Evolutionary conservation across 306 rosid genomes (phyloP).

Genomic region (Vicia villosa): DNA sequence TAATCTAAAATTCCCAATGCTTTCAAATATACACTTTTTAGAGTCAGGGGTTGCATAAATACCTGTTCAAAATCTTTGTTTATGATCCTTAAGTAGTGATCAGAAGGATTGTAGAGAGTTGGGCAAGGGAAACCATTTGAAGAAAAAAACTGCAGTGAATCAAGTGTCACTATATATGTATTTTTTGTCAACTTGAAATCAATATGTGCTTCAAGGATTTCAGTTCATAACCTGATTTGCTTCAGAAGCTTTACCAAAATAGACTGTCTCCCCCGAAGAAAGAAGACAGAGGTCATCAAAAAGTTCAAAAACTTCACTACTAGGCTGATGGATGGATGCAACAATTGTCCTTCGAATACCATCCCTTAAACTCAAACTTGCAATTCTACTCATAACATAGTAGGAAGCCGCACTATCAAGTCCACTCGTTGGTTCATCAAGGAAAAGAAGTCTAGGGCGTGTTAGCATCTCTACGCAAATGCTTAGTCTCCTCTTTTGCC

Average conservation of each 20-base stretch:
- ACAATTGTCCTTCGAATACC: slow-evolving; percentile 49
- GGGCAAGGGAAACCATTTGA: slow-evolving; percentile 78
- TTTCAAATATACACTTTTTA: too few species aligned
- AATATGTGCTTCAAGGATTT: background rate
- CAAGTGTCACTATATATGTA: background rate
- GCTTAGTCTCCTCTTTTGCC: slow-evolving; percentile 70
- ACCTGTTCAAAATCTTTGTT: slow-evolving; percentile 75
- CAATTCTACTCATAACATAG: slow-evolving; percentile 67
- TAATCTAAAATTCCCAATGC: background rate
- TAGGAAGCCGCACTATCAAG: slow-evolving; percentile 81
- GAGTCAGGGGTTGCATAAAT: slow-evolving; percentile 4
- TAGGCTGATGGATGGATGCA: slow-evolving; percentile 80
- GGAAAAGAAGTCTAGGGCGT: slow-evolving; percentile 60
- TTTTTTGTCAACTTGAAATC: background rate
- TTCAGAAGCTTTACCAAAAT: slow-evolving; percentile 65
- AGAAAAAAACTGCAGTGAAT: slow-evolving; percentile 55
- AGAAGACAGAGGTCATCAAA: slow-evolving; percentile 69
- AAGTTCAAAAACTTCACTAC: slow-evolving; percentile 66
- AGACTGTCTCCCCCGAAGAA: slow-evolving; percentile 59
- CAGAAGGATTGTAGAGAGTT: slow-evolving; percentile 63
- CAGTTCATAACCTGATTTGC: slow-evolving; percentile 58
- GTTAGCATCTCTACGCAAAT: slow-evolving; percentile 74
- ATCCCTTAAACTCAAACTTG: slow-evolving; percentile 33
- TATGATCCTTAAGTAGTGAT: slow-evolving; percentile 65
- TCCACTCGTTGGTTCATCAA: slow-evolving; percentile 81